phyloP scores from a whole-genome alignment of 2,329 filamentous ascomycete genomes.

The Hirsutella minnesotensis region DNA sequence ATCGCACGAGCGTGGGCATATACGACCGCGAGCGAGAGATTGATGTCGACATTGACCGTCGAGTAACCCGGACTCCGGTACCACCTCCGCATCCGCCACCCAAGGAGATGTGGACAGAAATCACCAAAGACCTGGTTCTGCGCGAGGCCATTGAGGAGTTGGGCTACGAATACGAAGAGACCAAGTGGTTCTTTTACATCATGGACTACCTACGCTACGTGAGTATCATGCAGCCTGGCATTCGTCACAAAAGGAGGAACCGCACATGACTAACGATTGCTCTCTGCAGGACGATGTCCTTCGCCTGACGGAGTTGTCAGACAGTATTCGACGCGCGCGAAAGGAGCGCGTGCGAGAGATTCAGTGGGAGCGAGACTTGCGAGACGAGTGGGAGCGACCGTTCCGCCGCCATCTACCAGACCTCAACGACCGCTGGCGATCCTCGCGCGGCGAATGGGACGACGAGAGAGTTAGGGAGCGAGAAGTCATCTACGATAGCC shows the following conservation, averaged over 20 bases:
- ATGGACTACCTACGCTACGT: slow-evolving; percentile 84
- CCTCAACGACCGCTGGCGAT: slow-evolving; percentile 13
- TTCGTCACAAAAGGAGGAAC: not conserved
- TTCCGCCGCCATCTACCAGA: slow-evolving; percentile 22
- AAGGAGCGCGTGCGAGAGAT: slow-evolving; percentile 40
- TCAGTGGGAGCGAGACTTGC: slow-evolving; percentile 47
- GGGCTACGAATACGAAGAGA: slow-evolving; percentile 87
- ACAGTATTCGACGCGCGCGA: slow-evolving; percentile 61
- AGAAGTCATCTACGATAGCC: slow-evolving; percentile 52
- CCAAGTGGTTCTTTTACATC: slow-evolving; percentile 79
- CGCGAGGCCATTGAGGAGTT: slow-evolving; percentile 75
- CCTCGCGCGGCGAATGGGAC: slow-evolving; percentile 28
- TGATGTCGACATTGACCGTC: slow-evolving; percentile 42
- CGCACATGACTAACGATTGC: not conserved
- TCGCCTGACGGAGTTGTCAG: slow-evolving; percentile 69
- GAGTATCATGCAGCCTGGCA: slow-evolving; percentile 28
- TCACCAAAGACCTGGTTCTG: slow-evolving; percentile 83
- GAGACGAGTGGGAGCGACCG: slow-evolving; percentile 36
- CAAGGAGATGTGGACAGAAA: slow-evolving; percentile 85
- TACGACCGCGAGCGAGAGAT: slow-evolving; percentile 34
- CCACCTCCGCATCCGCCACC: slow-evolving; percentile 29
- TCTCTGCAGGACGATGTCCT: slow-evolving; percentile 67
- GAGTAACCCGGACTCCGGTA: slow-evolving; percentile 24
- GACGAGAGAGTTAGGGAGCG: slow-evolving; percentile 57
- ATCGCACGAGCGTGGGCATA: slow-evolving; percentile 33